These are phyloP conservation scores for Cutaneotrichosporon daszewskae DNA, from an alignment of 1,284 basidiomycete genomes.

Conservation along the genomic window DNA sequence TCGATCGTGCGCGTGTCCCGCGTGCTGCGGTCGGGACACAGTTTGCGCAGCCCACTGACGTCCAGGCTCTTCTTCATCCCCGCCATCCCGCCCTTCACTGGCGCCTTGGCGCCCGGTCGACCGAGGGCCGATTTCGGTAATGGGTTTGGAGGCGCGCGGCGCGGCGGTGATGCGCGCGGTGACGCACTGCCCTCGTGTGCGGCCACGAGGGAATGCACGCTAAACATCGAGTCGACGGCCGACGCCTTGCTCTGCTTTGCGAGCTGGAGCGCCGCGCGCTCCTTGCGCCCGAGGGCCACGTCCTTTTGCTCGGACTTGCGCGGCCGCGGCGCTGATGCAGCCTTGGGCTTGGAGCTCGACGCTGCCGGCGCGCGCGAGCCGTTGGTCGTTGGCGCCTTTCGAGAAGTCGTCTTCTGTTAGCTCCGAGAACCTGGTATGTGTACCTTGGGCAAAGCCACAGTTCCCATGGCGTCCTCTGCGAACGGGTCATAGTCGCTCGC, in stretches of 20 bases:
- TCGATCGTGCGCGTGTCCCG: slow-evolving; percentile 37
- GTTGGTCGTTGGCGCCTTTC: neutral
- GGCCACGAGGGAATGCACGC: slow-evolving; percentile 32
- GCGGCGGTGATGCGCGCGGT: neutral
- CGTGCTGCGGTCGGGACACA: slow-evolving; percentile 34
- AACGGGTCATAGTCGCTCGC: slow-evolving; percentile 35
- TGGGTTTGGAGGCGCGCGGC: neutral
- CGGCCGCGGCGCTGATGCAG: neutral
- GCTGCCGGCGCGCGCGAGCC: neutral
- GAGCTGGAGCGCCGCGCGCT: slow-evolving; percentile 20
- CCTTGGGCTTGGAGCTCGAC: neutral
- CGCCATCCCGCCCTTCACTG: slow-evolving; percentile 3
- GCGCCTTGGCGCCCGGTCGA: neutral
- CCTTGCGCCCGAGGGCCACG: slow-evolving; percentile 32
- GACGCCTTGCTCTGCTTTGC: slow-evolving; percentile 2
- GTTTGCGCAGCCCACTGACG: slow-evolving; percentile 22
- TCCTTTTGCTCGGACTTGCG: neutral
- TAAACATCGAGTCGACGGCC: slow-evolving; percentile 23
- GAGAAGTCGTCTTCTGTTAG: slow-evolving; percentile 1
- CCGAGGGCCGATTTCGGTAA: neutral
- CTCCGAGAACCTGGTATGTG: too few relatives aligned
- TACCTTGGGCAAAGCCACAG: too few relatives aligned
- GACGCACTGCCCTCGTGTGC: neutral
- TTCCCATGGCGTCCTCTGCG: slow-evolving; percentile 34
- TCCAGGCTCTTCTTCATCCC: slow-evolving; percentile 19